A percentile compares a stretch with the other conserved stretches of the same genome.
Evolutionary conservation across 192 early-diverging fungal genomes (phyloP).

Genomic region (Diversispora eburnea): DNA sequence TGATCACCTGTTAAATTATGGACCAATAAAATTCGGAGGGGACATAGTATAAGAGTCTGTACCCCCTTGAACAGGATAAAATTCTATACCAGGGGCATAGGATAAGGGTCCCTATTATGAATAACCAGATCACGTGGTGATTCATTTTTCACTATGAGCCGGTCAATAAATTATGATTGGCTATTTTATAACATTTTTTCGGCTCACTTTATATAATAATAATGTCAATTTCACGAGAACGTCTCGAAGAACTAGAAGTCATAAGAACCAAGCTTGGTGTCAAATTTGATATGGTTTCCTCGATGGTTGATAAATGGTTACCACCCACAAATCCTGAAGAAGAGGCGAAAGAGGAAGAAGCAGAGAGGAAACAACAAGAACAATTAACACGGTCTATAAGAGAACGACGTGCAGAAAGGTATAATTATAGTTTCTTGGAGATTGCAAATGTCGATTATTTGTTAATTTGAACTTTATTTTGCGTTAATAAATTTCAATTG

Average conservation of each 20-base stretch:
- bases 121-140: too few relatives aligned
- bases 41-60: too few relatives aligned
- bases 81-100: too few relatives aligned
- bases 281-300: constrained; percentile 34
- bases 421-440: neutral
- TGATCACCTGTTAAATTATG: too few relatives aligned
- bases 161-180: too few relatives aligned
- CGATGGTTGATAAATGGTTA: constrained; percentile 40
- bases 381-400: neutral
- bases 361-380: constrained; percentile 5
- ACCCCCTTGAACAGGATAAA: too few relatives aligned
- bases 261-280: constrained; percentile 41
- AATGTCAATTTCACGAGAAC: constrained; percentile 6
- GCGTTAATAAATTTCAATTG: too few relatives aligned
- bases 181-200: too few relatives aligned
- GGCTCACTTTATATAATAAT: neutral
- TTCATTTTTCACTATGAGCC: too few relatives aligned
- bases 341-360: constrained; percentile 31
- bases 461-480: neutral
- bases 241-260: constrained; percentile 26
- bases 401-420: neutral
- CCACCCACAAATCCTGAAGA: constrained; percentile 27
- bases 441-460: too few relatives aligned
- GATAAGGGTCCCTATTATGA: too few relatives aligned
- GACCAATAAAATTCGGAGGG: too few relatives aligned